phyloP scores from a whole-genome alignment of 805 yeast species.

The Saccharomycopsis sp. region DNA sequence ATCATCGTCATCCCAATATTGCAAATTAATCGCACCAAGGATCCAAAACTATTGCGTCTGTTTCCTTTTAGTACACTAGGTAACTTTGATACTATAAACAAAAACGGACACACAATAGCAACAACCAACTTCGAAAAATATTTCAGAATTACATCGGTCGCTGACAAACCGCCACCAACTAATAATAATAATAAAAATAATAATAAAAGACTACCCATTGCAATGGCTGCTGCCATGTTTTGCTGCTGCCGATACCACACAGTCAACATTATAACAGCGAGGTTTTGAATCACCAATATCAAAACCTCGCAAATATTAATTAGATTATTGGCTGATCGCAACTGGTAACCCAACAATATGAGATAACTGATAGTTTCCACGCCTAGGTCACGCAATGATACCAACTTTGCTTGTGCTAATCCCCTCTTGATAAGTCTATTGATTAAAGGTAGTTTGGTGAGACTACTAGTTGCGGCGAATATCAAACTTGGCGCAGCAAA shows the following conservation, averaged over 20 bases:
- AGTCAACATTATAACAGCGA: not conserved
- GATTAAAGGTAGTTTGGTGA: slow-evolving; percentile 6
- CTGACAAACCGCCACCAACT: too few species aligned
- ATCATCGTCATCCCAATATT: too few species aligned
- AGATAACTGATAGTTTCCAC: not conserved
- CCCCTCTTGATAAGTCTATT: not conserved
- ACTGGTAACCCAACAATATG: not conserved
- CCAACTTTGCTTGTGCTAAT: not conserved
- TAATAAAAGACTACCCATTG: not conserved
- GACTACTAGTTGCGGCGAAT: not conserved
- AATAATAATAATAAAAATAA: not conserved
- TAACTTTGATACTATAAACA: too few species aligned
- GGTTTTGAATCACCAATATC: slow-evolving; percentile 3
- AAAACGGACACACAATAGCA: too few species aligned
- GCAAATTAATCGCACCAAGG: too few species aligned
- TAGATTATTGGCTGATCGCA: not conserved
- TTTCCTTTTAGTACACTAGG: too few species aligned
- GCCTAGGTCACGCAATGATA: not conserved
- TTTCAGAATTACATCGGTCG: too few species aligned
- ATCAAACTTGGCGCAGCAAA: not conserved
- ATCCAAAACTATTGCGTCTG: too few species aligned
- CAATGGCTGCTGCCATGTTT: not conserved
- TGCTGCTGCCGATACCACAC: not conserved
- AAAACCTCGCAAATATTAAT: not conserved
- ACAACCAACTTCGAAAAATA: too few species aligned